Base-by-base conservation (phyloP, 441 rosid genomes). In the Corymbia citriodora region DNA sequence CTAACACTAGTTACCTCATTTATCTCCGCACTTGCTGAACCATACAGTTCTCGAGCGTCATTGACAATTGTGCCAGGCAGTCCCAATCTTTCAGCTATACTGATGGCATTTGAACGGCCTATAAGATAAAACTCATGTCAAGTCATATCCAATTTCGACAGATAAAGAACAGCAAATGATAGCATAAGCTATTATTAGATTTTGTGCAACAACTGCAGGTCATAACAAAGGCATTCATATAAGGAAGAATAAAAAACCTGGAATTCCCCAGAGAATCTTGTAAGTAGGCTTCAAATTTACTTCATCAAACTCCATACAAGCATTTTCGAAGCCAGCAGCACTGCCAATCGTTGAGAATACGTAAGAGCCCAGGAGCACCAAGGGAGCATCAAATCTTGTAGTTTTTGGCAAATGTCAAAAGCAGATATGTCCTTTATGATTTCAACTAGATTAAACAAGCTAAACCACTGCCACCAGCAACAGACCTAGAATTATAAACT, bases 301-400 rank as follows among this genome's bases (percentile, higher is more conserved):
- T 91, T 97, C 99, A 93, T 97, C 99, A 88, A 97, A 98, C 96
- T 97, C 99, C 99, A 98, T 95, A 92, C 98, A 98, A 91, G 99
- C 99, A 94, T 98, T 97, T 93, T 98, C 99, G 63, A 98, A 97
- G 87, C 92, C 92, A 86, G 94, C 93, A 89, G 97, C 94, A 90
- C 99, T 98, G 95, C 90, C 91, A 50, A 63, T 31, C 12, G 48
- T 53, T 45, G 18, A 79, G 14, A 81, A 88, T 27, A 27, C 59
- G 59, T 49, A 93, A 90, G 52, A 40, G 52, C 85, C 83, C 52
- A 40, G 17, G n/a, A 40, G 85, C 10, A 40, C 85, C 49, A 79
- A 40, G 50, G 85, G 85, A 45, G 52, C 85, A 79, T 21, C 85
- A 79, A 48, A 79, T 45, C 52, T 45, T 21, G 52, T 40, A 79